A percentile compares a stretch with the other conserved stretches of the same genome.
phyloP scores from a whole-genome alignment of 1,139 yeast genomes.

The Pichia sp. region DNA sequence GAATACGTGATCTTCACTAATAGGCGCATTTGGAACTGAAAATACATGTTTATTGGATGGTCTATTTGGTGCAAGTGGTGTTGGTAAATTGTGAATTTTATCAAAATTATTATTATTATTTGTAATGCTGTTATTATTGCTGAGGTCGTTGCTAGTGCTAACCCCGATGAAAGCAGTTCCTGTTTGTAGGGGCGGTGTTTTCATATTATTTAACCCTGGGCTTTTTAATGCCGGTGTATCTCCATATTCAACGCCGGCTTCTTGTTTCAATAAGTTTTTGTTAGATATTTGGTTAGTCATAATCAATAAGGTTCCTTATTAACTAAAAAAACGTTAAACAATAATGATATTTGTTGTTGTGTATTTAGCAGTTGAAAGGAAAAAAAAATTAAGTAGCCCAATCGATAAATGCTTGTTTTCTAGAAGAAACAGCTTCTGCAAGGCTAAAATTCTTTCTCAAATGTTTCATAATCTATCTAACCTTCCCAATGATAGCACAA shows the following conservation, averaged over 20 bases:
- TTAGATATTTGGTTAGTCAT: neutral
- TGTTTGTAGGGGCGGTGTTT: conserved; percentile 15
- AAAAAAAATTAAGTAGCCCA: no score
- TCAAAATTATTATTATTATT: neutral
- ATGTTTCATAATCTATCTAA: no score
- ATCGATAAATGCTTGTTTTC: no score
- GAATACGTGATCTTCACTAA: neutral
- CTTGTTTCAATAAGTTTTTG: neutral
- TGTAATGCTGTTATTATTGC: no score
- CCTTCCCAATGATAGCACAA: neutral
- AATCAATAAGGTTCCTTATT: neutral
- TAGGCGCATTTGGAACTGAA: neutral
- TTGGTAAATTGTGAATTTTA: conserved; percentile 21
- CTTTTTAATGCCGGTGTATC: neutral
- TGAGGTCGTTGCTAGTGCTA: neutral
- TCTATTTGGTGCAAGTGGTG: conserved; percentile 14
- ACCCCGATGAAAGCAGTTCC: neutral
- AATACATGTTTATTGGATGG: neutral
- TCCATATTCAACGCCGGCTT: neutral
- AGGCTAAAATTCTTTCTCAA: no score
- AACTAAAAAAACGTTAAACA: no score
- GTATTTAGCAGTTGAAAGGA: no score
- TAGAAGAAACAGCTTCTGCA: no score
- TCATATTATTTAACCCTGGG: neutral
- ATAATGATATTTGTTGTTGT: no score